Evolutionary conservation across 768 basidiomycete genomes (phyloP), one percentile per base, ranked within the genome.

Genomic region (Termitomyces sp.): DNA sequence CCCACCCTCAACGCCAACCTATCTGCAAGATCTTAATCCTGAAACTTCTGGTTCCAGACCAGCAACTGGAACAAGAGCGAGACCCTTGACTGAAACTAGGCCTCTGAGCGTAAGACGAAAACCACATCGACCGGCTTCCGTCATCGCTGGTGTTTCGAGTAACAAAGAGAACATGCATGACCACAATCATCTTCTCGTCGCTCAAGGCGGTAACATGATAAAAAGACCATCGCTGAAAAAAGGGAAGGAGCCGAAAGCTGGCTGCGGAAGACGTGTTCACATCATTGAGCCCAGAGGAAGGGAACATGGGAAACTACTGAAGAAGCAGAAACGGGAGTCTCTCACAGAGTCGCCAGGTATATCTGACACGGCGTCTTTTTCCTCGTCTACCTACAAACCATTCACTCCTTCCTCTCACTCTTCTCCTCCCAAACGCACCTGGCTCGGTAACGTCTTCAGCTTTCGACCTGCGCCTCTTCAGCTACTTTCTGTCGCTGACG

Each of bases 401-500:
- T 71, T 61, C 52, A 52, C 57, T 6, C 77, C 45, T 71, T 40
- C 80, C 30, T 75, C 77, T 56, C 72, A 73, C 56, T 72, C 70
- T 55, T 66, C 71, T 22, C 73, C 74, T 28, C 81, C 83, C 18
- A 86, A 80, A 72, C 82, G 83, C 60, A 82, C 80, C 52, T 98
- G 95, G 96, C 83, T 99, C 60, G 85, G 85, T 45, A 90, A 86
- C 65, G 80, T 97, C 43, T 95, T 98, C 81, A 89, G 84, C 68
- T 87, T 92, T 75, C 92, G 88, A 65, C 85, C 90, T 0, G 74
- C 83, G 32, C 77, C 72, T 32, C 83, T 82, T 57, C 71, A 64
- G 38, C 75, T 94, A 12, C 70, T 82, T 44, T 92, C 88, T 4
- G 70, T 77, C 14, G 77, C 80, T 56, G 83, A 86, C 58, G 70